These are phyloP conservation scores for Aspergillus jensenii DNA, from an alignment of 2,329 filamentous ascomycete species.

Conservation along the genomic window DNA sequence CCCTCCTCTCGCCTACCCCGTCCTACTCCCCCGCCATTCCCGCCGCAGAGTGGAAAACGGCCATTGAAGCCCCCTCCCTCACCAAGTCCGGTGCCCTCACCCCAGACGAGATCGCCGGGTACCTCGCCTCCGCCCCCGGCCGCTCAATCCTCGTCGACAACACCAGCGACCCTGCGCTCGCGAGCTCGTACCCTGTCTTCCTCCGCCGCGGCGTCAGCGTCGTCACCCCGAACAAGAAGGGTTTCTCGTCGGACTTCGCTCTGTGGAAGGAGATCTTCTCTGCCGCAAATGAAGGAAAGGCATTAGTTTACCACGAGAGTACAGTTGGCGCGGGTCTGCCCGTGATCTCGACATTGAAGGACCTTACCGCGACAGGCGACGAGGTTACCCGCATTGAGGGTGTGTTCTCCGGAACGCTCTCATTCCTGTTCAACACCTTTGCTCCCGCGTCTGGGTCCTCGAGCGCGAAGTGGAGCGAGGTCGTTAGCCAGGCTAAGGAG, in stretches of 20 bases:
- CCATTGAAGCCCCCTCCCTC: constrained; percentile 63
- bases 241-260: constrained; percentile 77
- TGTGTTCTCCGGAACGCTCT: constrained; percentile 97
- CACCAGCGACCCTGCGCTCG: constrained; percentile 85
- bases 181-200: constrained; percentile 77
- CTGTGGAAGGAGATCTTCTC: constrained; percentile 87
- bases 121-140: constrained; percentile 73
- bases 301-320: constrained; percentile 91
- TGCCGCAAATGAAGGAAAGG: constrained; percentile 61
- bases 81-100: constrained; percentile 50
- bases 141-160: constrained; percentile 90
- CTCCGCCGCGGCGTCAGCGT: constrained; percentile 81
- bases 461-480: constrained; percentile 77
- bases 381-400: constrained; percentile 90
- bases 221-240: constrained; percentile 98
- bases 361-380: constrained; percentile 92
- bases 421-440: constrained; percentile 97
- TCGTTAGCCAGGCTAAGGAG: constrained; percentile 88
- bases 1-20: constrained; percentile 70
- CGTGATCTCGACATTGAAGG: constrained; percentile 88
- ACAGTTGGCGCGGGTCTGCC: constrained; percentile 92
- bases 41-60: constrained; percentile 56
- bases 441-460: constrained; percentile 70
- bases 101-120: constrained; percentile 70
- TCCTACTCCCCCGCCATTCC: constrained; percentile 65